A percentile compares a stretch with the other conserved stretches of the same genome.
These are phyloP conservation scores for Parastagonospora nodorum DNA, from an alignment of 2,329 filamentous ascomycete species.

Conservation along the genomic window DNA sequence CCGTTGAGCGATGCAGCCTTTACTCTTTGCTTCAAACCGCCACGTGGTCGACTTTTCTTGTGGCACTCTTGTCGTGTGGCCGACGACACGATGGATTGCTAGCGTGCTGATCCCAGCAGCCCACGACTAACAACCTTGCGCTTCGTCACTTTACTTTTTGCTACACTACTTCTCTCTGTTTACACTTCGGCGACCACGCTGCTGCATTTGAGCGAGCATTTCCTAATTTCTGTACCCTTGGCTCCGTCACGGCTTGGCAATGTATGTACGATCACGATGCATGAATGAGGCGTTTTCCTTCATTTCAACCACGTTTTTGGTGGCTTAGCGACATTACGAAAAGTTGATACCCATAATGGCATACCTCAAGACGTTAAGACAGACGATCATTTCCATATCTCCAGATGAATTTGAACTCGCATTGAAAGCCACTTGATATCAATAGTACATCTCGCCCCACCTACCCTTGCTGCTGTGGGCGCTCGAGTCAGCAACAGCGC, in stretches of 20 bases:
- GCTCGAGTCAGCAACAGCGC: not conserved
- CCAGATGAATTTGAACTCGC: not conserved
- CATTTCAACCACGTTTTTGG: constrained; percentile 8
- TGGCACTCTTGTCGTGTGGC: no score
- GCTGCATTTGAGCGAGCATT: constrained; percentile 35
- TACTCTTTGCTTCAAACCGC: not conserved
- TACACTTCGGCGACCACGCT: constrained; percentile 2
- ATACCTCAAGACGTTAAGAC: not conserved
- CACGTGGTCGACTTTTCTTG: no score
- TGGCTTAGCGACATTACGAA: constrained; percentile 12
- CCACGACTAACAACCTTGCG: not conserved
- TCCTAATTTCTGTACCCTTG: constrained; percentile 8
- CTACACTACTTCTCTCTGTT: constrained; percentile 1
- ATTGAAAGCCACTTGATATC: not conserved
- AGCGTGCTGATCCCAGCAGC: no score
- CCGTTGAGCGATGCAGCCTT: constrained; percentile 12
- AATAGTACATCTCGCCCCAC: not conserved
- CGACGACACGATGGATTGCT: no score
- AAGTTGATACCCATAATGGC: constrained; percentile 13
- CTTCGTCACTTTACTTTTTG: not conserved
- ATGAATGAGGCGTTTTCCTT: constrained; percentile 31
- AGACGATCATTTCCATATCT: not conserved
- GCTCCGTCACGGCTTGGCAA: constrained; percentile 2
- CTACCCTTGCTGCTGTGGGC: not conserved
- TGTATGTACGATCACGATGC: constrained; percentile 29